A percentile compares a stretch with the other conserved stretches of the same genome.
These are phyloP conservation scores for Acanthamoeba divionensis DNA, from an alignment of 208 protist genomes.

Conservation along the genomic window DNA sequence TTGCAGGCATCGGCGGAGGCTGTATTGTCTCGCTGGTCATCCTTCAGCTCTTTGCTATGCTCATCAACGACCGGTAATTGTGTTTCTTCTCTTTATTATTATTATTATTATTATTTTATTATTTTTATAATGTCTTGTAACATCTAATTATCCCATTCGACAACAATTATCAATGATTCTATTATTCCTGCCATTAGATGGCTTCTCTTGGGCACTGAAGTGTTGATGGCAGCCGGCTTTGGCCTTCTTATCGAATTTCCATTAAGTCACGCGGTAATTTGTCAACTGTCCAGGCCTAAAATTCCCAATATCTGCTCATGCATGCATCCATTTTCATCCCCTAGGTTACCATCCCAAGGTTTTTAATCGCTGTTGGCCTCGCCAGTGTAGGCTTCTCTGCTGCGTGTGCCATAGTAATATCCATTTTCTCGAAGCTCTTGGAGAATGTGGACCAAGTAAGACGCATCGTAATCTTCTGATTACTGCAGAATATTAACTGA, in stretches of 20 bases:
- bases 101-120: too few species aligned
- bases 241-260: constrained; percentile 12
- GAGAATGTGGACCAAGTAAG: not conserved
- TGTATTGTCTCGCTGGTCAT: constrained; percentile 39
- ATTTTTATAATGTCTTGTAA: too few species aligned
- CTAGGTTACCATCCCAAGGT: not conserved
- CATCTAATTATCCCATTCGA: too few species aligned
- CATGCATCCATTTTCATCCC: too few species aligned
- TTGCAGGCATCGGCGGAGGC: constrained; percentile 32
- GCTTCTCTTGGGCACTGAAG: not conserved
- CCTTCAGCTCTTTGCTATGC: not conserved
- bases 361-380: not conserved
- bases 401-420: constrained; percentile 17
- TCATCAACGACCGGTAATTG: not conserved
- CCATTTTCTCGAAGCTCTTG: constrained; percentile 44
- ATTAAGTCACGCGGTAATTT: not conserved
- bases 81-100: too few species aligned
- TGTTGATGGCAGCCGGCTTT: constrained; percentile 7
- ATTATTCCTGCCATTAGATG: too few species aligned
- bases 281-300: too few species aligned
- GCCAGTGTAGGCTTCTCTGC: constrained; percentile 19
- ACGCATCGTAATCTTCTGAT: not conserved
- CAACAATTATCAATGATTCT: too few species aligned
- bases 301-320: too few species aligned
- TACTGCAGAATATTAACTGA: not conserved